Conservation (phyloP, 495 filamentous ascomycete species). For the Penicillium daleae region DNA sequence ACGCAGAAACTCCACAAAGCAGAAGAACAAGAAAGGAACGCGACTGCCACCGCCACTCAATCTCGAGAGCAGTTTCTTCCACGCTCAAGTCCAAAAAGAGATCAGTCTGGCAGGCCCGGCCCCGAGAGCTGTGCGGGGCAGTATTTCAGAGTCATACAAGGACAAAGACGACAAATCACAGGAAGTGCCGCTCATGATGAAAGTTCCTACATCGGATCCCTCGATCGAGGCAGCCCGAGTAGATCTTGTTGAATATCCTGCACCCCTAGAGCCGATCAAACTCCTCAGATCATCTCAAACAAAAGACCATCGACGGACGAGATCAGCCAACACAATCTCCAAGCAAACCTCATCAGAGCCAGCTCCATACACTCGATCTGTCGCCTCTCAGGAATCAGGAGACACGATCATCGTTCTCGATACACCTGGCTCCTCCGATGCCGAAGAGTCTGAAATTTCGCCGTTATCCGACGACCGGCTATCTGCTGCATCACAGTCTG, state of each 20-base stretch:
- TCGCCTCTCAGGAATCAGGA: constrained; percentile 19
- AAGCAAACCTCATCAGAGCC: background rate
- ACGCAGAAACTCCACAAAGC: constrained; percentile 6
- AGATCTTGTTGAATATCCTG: background rate
- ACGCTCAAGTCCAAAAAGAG: background rate
- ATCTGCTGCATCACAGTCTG: constrained; percentile 7
- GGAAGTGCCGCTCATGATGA: background rate
- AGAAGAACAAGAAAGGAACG: constrained; percentile 10
- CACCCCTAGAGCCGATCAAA: background rate
- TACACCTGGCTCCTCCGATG: constrained; percentile 20
- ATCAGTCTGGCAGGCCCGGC: background rate
- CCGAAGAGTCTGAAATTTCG: constrained; percentile 35
- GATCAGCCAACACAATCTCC: background rate
- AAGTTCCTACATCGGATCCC: background rate
- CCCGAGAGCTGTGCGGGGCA: background rate
- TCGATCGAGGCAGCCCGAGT: background rate
- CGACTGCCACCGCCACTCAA: constrained; percentile 15
- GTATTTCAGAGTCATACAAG: background rate
- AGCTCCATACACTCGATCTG: background rate
- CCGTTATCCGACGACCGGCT: constrained; percentile 31
- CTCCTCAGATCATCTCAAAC: background rate
- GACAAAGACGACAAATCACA: background rate
- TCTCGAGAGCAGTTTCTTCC: background rate
- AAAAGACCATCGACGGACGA: background rate
- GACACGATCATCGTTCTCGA: constrained; percentile 25